phyloP scores from a whole-genome alignment of 2,329 filamentous ascomycete genomes.

The Venturia carpophila region DNA sequence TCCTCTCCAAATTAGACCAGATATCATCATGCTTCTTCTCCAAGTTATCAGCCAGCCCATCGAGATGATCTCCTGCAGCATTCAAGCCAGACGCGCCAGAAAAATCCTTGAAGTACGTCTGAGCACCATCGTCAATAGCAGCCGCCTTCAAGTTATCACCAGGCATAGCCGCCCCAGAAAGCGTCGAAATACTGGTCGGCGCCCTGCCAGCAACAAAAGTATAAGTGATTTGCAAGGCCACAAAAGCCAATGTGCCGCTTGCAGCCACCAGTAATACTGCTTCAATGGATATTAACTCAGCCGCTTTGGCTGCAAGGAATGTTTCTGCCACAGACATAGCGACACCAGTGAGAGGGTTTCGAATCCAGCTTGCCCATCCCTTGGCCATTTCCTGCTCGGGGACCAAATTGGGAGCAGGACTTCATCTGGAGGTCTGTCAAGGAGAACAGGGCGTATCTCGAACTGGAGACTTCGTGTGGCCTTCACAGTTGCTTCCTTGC shows the following conservation, averaged over 20 bases:
- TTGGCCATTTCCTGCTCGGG: neutral
- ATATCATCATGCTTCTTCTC: neutral
- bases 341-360: neutral
- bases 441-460: neutral
- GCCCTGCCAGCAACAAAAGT: neutral
- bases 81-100: neutral
- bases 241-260: neutral
- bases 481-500: neutral
- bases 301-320: neutral
- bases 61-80: neutral
- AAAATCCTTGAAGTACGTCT: neutral
- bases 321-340: neutral
- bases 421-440: neutral
- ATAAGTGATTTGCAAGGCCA: neutral
- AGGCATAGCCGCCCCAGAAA: neutral
- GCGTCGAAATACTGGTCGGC: neutral
- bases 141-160: neutral
- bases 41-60: neutral
- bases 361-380: neutral
- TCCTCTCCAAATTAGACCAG: neutral
- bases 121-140: neutral
- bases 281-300: neutral
- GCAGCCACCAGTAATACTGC: neutral
- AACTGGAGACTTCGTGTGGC: neutral
- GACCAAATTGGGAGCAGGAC: neutral